phyloP scores from a whole-genome alignment of 257 asterid genomes.

The Solanum boliviense region DNA sequence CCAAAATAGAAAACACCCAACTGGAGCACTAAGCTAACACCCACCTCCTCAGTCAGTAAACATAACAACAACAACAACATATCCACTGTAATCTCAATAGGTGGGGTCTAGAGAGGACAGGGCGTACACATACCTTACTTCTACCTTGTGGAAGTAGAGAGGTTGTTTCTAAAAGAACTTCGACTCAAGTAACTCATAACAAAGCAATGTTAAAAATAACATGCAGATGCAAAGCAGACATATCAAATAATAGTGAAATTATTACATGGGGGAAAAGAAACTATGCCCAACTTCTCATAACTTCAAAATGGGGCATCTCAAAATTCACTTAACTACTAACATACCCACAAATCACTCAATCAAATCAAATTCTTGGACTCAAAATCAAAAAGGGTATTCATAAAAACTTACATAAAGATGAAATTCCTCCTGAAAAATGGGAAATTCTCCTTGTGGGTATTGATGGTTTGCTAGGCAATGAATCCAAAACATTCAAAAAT shows the following conservation, averaged over 20 bases:
- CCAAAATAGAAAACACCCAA: not conserved
- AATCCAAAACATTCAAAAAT: conserved; percentile 5
- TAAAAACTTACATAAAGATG: conserved; percentile 32
- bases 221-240: not conserved
- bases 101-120: not conserved
- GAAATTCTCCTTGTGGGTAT: conserved; percentile 15
- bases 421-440: conserved; percentile 2
- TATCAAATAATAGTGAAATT: not conserved
- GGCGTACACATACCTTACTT: not conserved
- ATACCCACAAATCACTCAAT: not conserved
- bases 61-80: not conserved
- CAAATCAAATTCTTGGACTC: not conserved
- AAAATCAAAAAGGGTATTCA: not conserved
- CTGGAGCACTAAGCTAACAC: not conserved
- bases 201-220: not conserved
- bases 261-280: not conserved
- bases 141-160: not conserved
- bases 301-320: not conserved
- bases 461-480: conserved; percentile 21
- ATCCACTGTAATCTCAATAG: not conserved
- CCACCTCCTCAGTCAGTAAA: not conserved
- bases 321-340: not conserved
- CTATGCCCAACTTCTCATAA: not conserved
- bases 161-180: not conserved
- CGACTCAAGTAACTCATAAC: not conserved